Conservation (phyloP, 1,284 basidiomycete species). For the Xerocomus amazonicus region DNA sequence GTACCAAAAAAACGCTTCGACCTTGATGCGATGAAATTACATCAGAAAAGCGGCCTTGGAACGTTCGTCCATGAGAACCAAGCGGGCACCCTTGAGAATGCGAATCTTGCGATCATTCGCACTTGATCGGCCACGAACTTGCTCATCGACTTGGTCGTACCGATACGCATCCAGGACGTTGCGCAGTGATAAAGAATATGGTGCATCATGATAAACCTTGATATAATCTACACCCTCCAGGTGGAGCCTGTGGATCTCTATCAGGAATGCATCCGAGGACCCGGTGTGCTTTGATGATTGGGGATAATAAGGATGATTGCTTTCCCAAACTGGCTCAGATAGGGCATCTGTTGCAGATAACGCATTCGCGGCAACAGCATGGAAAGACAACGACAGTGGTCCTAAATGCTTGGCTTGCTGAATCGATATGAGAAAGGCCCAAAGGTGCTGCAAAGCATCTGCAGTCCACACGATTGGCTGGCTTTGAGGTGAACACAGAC, state of each 20-base stretch:
- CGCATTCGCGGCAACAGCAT: slow-evolving; percentile 31
- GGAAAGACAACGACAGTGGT: slow-evolving; percentile 51
- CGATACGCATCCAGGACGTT: slow-evolving; percentile 50
- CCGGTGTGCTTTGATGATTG: slow-evolving; percentile 6
- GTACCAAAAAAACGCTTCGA: slow-evolving; percentile 15
- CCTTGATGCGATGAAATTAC: slow-evolving; percentile 27
- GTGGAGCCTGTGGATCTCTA: slow-evolving; percentile 17
- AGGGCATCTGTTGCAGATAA: slow-evolving; percentile 3
- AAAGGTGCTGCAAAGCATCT: slow-evolving; percentile 44
- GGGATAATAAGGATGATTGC: slow-evolving; percentile 15
- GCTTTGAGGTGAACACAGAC: slow-evolving; percentile 17
- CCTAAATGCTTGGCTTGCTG: slow-evolving; percentile 42
- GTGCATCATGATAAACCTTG: slow-evolving; percentile 59
- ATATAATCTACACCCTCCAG: slow-evolving; percentile 48
- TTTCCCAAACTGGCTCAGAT: slow-evolving; percentile 22
- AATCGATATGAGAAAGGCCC: slow-evolving; percentile 49
- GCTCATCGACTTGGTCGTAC: slow-evolving; percentile 13
- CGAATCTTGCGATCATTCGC: slow-evolving; percentile 34
- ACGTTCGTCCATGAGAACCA: slow-evolving; percentile 44
- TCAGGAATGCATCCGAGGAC: slow-evolving; percentile 10
- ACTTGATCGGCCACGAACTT: slow-evolving; percentile 22
- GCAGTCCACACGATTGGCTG: slow-evolving; percentile 49
- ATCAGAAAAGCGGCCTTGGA: slow-evolving; percentile 41
- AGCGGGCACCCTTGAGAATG: slow-evolving; percentile 30
- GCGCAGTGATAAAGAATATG: slow-evolving; percentile 47